Conservation (phyloP, 1,139 yeast species). For the Petasospora fabianii region DNA sequence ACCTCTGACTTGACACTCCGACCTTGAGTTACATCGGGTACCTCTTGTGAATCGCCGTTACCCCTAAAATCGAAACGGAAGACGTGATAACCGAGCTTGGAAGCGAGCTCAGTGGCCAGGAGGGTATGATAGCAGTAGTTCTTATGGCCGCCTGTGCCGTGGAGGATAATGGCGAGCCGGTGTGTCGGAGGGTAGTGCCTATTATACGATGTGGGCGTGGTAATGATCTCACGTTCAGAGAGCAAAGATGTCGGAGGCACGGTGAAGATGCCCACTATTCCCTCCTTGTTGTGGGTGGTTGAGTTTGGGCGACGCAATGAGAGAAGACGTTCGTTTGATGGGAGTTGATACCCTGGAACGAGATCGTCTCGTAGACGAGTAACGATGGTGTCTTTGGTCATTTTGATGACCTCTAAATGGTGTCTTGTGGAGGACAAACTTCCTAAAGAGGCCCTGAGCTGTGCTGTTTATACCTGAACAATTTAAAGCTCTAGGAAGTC, state of each 20-base stretch:
- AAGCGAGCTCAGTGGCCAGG: slow-evolving; percentile 59
- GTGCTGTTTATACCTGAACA: no score
- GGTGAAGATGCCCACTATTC: slow-evolving; percentile 33
- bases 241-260: slow-evolving; percentile 28
- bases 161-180: slow-evolving; percentile 46
- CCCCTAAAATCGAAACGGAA: slow-evolving; percentile 82
- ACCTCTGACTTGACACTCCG: slow-evolving; percentile 60
- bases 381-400: background rate
- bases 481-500: no score
- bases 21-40: slow-evolving; percentile 41
- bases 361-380: slow-evolving; percentile 10
- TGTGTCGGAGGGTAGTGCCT: slow-evolving; percentile 32
- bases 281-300: slow-evolving; percentile 18
- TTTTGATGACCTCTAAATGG: no score
- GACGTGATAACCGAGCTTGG: slow-evolving; percentile 55
- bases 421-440: no score
- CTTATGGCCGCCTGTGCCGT: slow-evolving; percentile 85
- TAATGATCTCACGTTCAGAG: slow-evolving; percentile 23
- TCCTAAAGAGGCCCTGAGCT: no score
- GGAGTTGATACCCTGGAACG: slow-evolving; percentile 20
- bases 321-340: slow-evolving; percentile 21
- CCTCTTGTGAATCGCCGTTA: slow-evolving; percentile 72
- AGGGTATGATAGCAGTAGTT: slow-evolving; percentile 69
- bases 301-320: slow-evolving; percentile 21
- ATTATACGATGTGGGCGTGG: slow-evolving; percentile 19